phyloP scores from a whole-genome alignment of 148 eudicot species.

The Polygonum maritimum region DNA sequence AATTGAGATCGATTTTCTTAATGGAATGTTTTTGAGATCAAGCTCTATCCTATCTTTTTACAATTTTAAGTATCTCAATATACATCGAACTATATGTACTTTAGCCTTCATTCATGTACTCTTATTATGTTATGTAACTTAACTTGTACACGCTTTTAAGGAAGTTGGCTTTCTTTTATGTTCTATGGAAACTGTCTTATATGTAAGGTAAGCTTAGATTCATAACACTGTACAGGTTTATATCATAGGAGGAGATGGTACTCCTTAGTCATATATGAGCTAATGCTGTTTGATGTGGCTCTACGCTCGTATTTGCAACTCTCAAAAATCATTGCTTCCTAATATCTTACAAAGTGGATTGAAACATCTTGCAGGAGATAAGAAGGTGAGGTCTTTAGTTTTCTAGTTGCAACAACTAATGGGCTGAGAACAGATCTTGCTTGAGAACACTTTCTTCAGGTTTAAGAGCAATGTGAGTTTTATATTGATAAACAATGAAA shows the following conservation, averaged over 20 bases:
- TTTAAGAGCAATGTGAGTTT: no score
- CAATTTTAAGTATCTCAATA: neutral
- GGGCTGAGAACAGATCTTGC: no score
- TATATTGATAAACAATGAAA: no score
- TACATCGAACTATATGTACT: neutral
- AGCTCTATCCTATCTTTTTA: neutral
- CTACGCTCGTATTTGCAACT: neutral
- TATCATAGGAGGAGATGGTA: conserved; percentile 94
- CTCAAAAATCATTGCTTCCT: neutral
- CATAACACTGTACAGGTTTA: conserved; percentile 42
- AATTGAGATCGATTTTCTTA: no score
- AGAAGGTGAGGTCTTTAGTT: conserved; percentile 74
- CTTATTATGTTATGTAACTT: neutral
- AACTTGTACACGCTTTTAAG: neutral
- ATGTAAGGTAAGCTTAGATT: neutral
- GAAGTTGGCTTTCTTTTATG: neutral
- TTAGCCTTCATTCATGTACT: neutral
- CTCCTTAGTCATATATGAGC: conserved; percentile 78
- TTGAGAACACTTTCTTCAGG: no score
- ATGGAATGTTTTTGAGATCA: neutral
- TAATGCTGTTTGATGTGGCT: conserved; percentile 9
- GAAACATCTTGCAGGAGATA: conserved; percentile 42
- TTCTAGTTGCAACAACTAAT: conserved; percentile 52
- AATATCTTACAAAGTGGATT: neutral
- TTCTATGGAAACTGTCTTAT: neutral